phyloP scores from a whole-genome alignment of 495 filamentous ascomycete genomes.

The Xylaria longipes region DNA sequence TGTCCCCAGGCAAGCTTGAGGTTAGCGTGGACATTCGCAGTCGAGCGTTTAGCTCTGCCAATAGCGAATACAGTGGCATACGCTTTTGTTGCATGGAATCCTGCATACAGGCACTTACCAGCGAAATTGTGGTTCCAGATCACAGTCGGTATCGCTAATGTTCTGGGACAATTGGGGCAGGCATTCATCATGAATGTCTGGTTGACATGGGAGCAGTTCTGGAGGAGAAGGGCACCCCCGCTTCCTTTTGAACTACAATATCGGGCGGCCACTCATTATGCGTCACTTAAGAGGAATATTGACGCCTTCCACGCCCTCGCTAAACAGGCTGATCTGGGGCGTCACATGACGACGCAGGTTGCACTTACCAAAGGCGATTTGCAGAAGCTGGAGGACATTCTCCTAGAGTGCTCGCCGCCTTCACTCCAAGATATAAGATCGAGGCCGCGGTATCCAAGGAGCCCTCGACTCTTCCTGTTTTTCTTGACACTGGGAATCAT shows the following conservation, averaged over 20 bases:
- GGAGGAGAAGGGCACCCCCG: conserved; percentile 6
- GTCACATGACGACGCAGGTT: conserved; percentile 18
- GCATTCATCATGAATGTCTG: conserved; percentile 22
- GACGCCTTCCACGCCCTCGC: conserved; percentile 17
- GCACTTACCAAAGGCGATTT: conserved; percentile 20
- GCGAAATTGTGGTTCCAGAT: conserved; percentile 22
- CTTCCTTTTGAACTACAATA: conserved; percentile 16
- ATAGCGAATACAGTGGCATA: conserved; percentile 22
- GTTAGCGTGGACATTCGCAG: conserved; percentile 21
- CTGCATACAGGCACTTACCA: conserved; percentile 11
- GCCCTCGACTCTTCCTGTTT: conserved; percentile 16
- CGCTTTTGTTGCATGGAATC: conserved; percentile 24
- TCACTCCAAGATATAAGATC: conserved; percentile 8
- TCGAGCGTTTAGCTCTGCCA: conserved; percentile 16
- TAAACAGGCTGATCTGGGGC: conserved; percentile 12
- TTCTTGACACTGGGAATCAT: conserved; percentile 21
- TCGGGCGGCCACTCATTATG: conserved; percentile 10
- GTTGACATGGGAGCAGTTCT: conserved; percentile 16
- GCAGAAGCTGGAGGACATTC: conserved; percentile 21
- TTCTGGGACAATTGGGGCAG: conserved; percentile 20
- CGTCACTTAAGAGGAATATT: conserved; percentile 15
- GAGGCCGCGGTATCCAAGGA: conserved; percentile 15
- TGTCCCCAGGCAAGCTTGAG: conserved; percentile 15
- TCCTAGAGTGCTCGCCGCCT: conserved; percentile 18
- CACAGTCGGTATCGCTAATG: conserved; percentile 20